Base-by-base conservation (phyloP, 768 basidiomycete species). In the Antrodiella citrinella region DNA sequence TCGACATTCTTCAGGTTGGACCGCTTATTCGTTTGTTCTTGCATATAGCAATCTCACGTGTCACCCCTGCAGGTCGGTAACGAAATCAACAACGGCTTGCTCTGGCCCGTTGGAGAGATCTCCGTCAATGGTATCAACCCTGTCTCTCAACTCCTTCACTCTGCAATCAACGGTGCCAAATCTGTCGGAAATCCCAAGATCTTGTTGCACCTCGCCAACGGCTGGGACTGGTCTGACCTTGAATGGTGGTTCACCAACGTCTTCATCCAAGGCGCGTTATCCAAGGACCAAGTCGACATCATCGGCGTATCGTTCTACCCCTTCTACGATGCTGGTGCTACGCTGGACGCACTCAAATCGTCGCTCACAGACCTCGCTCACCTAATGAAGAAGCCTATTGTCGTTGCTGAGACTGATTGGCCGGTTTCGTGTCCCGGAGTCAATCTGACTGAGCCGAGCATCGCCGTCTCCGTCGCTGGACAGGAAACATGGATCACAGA, bases 391-490 rank as follows among this genome's bases (percentile, higher is more conserved):
- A 81, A 83, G 70, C 74, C 73, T n/a, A 45, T 82, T 44, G 74
- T 82, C 63, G 73, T 82, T 18, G 80, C 78, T 4, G 82, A 82
- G 62, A 82, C 81, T 3, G 76, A 84, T 62, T 84, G 80, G 80
- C 78, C 81, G 0, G 75, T 64, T 10, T 56, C 62, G 1, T 81
- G 80, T 54, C 51, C 61, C 19, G 56, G 64, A 66, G 73, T 57
- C 65, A 70, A 19, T 58, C 55, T 81, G 57, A 78, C 75, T 51
- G 72, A 76, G 47, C 62, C 65, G 2, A 68, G 70, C 4, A 69
- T 81, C 48, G 60, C 80, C 0, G 65, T 75, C 3, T 76, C 76
- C 2, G 63, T 69, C 1, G 62, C 72, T 9, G 82, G 80, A 0
- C 82, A 84, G 59, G 63, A 68, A 18, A 69, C 67, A 0, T 82